Base-by-base conservation (phyloP, 768 basidiomycete species). In the Kwoniella pini region DNA sequence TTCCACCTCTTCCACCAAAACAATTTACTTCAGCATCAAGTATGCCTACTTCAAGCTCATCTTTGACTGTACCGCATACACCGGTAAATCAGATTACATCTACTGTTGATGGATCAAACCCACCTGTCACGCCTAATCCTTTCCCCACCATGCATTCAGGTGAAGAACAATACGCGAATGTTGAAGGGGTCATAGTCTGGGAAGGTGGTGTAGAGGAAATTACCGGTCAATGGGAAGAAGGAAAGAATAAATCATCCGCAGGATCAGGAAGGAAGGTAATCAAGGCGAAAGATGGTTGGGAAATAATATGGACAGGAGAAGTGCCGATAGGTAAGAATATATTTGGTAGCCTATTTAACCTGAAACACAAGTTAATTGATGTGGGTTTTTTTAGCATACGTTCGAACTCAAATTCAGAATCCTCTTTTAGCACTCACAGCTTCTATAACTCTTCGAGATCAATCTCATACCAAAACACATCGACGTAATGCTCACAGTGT, bases 351-450 rank as follows among this genome's bases (percentile, higher is more conserved):
- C 11, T 19, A 17, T 42, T 17, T 9, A 42, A 9, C 19, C n/a
- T 7, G 12, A 11, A 42, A 19, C n/a, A 42, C 6, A 42, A 42
- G 11, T 19, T 48, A 9, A 31, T 27, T 7, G n/a, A 30, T n/a
- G n/a, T n/a, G n/a, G n/a, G n/a, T 28, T 24, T 31, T 13, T 42
- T 21, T 65, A 93, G 91, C 88, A 0, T 93, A 87, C 74, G 78
- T 92, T 27, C 83, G 86, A 30, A 85, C 91, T 15, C 81, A 83
- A 31, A 84, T 88, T 48, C 69, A 80, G 2, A 85, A 92, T 61
- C 92, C 92, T 10, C 77, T 95, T 11, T 83, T 96, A 26, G 91
- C 88, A 69, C 78, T 96, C 27, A 96, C 92, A 0, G 82, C 87
- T 3, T 91, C 89, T 2, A 83, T 86, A n/a, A 96, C 92, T 0